Evolutionary conservation across 768 basidiomycete species (phyloP), one percentile per base, ranked within the genome.

Genomic region (Pisolithus tinctorius): DNA sequence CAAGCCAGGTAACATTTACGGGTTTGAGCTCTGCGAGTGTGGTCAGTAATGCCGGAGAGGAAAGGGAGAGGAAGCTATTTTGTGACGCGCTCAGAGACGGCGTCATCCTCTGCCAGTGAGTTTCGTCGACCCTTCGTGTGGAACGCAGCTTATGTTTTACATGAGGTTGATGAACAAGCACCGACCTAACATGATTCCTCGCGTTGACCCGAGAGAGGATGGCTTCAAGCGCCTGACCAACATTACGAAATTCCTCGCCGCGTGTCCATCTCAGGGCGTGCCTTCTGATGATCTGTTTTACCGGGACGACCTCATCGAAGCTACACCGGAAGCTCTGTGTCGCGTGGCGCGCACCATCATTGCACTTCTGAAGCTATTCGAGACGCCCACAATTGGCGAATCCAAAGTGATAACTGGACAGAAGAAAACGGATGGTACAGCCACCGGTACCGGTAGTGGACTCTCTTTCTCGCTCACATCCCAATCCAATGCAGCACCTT

Each of bases 31-130:
- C 69, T 2, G 30, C 30, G 14, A 65, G 62, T 39, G 71, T 76
- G 20, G 54, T 74, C 16, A 74, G 75, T 57, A 69, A 72, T 23
- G 71, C 74, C 27, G 84, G 83, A 34, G 89, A 88, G 68, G 89
- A 91, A 56, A 74, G 83, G 60, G 88, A 93, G 67, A 71, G 85
- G 55, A 76, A 74, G 48, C 65, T 80, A 30, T 95, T 93, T 60
- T 73, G 75, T 31, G 88, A 93, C 49, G 82, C 87, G 0, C 63
- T 94, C 50, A 71, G 82, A 59, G 93, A 95, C 70, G 93, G 93
- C 1, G 86, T 83, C 65, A 79, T 94, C 20, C 76, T 95, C 23
- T 93, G 93, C 82, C 84, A 89, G 93, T 94, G 62, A 71, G 92
- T 83, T 34, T 55, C 47, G 38, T 40, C 52, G 26, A 57, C 50